Base-by-base conservation (phyloP, 2,329 filamentous ascomycete species). In the Colletotrichum sansevieriae region DNA sequence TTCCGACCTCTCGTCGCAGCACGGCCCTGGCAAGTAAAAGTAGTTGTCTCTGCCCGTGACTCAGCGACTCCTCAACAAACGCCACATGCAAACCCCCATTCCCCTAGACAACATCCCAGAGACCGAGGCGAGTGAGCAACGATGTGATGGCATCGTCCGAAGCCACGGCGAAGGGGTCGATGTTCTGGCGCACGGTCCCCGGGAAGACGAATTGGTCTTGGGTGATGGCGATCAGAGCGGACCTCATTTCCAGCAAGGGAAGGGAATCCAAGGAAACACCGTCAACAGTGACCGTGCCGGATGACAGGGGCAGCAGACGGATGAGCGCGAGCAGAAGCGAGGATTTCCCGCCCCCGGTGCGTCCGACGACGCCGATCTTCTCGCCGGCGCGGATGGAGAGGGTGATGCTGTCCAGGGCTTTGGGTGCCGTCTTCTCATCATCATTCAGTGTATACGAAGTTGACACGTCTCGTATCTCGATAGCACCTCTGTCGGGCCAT, bases 151-250 rank as follows among this genome's bases (percentile, higher is more conserved):
- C 43, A 69, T 95, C 61, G 18, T 43, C 43, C 13, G 57, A 29
- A 4, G 35, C 57, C 9, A 29, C 18, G 25, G 22, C 55, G 22
- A 69, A 51, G 4, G 69, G 69, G 41, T 71, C 62, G 15, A 99
- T 86, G 77, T 99, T 99, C 78, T 86, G 51, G 2, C 69, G 66
- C 12, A 70, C 66, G 20, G 69, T 61, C 13, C 69, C 66, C 1
- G 69, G 57, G 10, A 71, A 56, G 7, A 70, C 57, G 35, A 71
- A 57, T 37, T 70, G 61, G 39, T 55, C 66, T 33, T 49, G 69
- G 15, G 65, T 59, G 55, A 55, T 72, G 60, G 43, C 71, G 39
- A 58, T 71, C 39, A 75, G 51, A 9, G 70, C 62, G 20, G 68
- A 44, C 15, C 74, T 68, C 11, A 75, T 55, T 13, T 51, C 58